Percentiles rank a stretch among this genome's conserved stretches.
Evolutionary conservation across 2,329 filamentous ascomycete genomes (phyloP).

Genomic region (Incumbomyces delicatus): DNA sequence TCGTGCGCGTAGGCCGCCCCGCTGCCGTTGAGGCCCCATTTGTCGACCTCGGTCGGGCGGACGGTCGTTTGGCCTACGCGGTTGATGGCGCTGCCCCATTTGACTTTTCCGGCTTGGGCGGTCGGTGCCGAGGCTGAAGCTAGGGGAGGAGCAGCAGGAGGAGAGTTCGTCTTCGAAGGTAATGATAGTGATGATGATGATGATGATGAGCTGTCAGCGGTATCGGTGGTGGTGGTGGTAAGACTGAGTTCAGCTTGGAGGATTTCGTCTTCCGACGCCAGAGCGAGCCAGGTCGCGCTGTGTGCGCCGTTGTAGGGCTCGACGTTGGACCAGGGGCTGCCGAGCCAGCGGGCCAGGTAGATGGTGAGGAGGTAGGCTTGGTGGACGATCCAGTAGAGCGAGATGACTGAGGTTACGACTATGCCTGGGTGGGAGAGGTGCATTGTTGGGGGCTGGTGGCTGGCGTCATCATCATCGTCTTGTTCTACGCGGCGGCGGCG

Average conservation of each 20-base stretch:
- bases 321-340: conserved; percentile 79
- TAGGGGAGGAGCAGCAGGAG: too few relatives aligned
- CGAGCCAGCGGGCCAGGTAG: conserved; percentile 58
- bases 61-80: conserved; percentile 50
- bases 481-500: too few relatives aligned
- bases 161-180: too few relatives aligned
- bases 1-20: conserved; percentile 24
- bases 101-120: conserved; percentile 52
- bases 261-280: conserved; percentile 48
- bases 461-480: not conserved
- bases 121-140: conserved; percentile 28
- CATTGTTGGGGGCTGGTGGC: conserved; percentile 46
- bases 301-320: conserved; percentile 67
- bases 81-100: conserved; percentile 75
- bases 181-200: too few relatives aligned
- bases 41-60: conserved; percentile 66
- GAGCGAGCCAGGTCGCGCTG: conserved; percentile 66
- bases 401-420: conserved; percentile 70
- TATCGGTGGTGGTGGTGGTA: too few relatives aligned
- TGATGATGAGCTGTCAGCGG: too few relatives aligned
- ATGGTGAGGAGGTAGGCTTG: conserved; percentile 15
- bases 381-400: conserved; percentile 44
- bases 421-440: conserved; percentile 83
- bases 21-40: conserved; percentile 62
- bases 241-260: conserved; percentile 34